Base-by-base conservation (phyloP, 352 stramenopile genomes). In the Phytophthora cryptogea region DNA sequence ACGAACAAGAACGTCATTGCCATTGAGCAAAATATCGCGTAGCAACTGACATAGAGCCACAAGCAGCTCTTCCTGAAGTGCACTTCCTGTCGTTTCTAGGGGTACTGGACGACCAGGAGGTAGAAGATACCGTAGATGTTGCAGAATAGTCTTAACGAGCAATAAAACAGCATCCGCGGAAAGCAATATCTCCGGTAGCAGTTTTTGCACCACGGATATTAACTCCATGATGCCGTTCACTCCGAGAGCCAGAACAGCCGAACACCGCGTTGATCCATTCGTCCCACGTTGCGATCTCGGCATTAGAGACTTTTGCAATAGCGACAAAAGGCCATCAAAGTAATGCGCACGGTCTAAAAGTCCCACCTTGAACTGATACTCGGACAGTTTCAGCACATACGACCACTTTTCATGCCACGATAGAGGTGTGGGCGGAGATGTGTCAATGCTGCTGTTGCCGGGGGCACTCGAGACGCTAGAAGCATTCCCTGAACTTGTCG, bases 171-270 rank as follows among this genome's bases (percentile, higher is more conserved):
- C 60, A 50, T 89, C 79, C 0, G 82, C 57, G 28, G 63, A 74
- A 8, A 85, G 63, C 31, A 90, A 51, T n/a, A 95, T 71, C 30
- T 93, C 85, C 20, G 78, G 78, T 3, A 95, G 48, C 17, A 95
- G 47, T 36, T 83, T 88, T 46, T 93, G 80, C 9, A 94, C 64
- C 33, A 90, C 73, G 2, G 63, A 76, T 9, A 95, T 43, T 3
- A 95, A 53, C 56, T 93, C 81, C 74, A 94, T 88, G 14, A 83
- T 82, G 32, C 85, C 68, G 44, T 92, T 93, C 39, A 94, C 72
- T 8, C 80, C 70, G 32, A 95, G 70, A 1, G 66, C 44, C 5
- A 95, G 45, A 7, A 90, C 58, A 1, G 82, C 70, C 20, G 74
- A 72, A 32, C 62, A 74, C 31, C 68, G 76, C 6, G 59, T 48